These are phyloP conservation scores for Metschnikowia similis DNA, from an alignment of 805 yeast species.

Conservation along the genomic window DNA sequence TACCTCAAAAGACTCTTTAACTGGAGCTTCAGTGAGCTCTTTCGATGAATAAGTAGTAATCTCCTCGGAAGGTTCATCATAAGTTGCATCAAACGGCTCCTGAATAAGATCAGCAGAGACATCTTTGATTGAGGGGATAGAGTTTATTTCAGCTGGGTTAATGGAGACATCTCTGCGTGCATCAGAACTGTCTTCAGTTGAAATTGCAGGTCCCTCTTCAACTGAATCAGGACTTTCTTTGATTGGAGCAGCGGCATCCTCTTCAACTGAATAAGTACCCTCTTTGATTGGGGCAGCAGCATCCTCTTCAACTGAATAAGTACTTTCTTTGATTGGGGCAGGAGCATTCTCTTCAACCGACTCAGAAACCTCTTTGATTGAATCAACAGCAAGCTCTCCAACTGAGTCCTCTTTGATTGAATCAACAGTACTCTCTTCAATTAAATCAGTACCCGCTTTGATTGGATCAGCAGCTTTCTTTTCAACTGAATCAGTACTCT, in stretches of 20 bases:
- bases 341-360: neutral
- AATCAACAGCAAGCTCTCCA: neutral
- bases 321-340: too few relatives aligned
- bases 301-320: neutral
- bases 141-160: neutral
- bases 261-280: neutral
- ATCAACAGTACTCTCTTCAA: neutral
- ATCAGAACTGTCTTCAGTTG: neutral
- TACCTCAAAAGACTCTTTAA: too few relatives aligned
- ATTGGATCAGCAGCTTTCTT: neutral
- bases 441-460: neutral
- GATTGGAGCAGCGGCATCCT: neutral
- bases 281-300: neutral
- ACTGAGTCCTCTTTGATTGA: neutral
- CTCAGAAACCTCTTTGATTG: neutral
- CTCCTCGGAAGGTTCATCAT: too few relatives aligned
- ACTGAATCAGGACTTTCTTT: neutral
- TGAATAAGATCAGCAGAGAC: too few relatives aligned
- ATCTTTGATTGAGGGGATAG: too few relatives aligned
- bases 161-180: neutral
- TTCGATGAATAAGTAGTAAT: too few relatives aligned
- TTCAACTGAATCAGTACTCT: neutral
- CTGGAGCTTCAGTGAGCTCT: too few relatives aligned
- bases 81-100: too few relatives aligned
- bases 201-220: neutral